Evolutionary conservation across 2,329 filamentous ascomycete species (phyloP), one percentile per base, ranked within the genome.

Genomic region (Talaromyces marneffei): DNA sequence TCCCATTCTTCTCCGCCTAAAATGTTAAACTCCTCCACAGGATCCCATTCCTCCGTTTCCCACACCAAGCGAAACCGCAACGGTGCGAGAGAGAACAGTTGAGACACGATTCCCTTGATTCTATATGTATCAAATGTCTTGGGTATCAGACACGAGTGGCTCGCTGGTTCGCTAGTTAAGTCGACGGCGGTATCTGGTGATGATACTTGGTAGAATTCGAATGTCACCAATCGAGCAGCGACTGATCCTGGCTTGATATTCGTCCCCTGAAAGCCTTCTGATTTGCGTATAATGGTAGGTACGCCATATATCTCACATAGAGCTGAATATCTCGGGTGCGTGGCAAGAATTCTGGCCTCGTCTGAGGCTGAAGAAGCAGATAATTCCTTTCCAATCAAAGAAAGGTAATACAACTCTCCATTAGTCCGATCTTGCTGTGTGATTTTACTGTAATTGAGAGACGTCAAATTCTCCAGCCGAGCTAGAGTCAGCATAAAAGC

Each of bases 21-120:
- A 4, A 84, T 81, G 64, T 86, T 82, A 66, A 85, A 84, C 63
- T 83, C 82, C 8, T 83, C 83, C 0, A 91, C 86, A 0, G 90
- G 90, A 73, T 96, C 91, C 85, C 89, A 91, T 74, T 97, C 92
- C 20, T 91, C 90, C 8, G 92, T 96, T 77, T 96, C 91, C 89
- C 91, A 96, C 0, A 94, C 78, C 54, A 97, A 74, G 42, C 80
- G 82, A 63, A 93, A 77, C 44, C 77, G 76, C 64, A 91, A 79
- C 0, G 91, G 89, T 52, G 81, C 75, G 10, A 89, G 67, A 0
- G 76, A 79, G 68, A 95, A 91, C n/a, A 88, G 72, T 65, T 84
- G 87, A 0, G 87, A 88, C 0, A 91, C 87, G 8, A 95, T 80
- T 0, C 90, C 89, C 70, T 94, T 89, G 16, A 96, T 83, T 2